These are phyloP conservation scores for Colletotrichum graminicola DNA, from an alignment of 2,329 filamentous ascomycete species.

Conservation along the genomic window DNA sequence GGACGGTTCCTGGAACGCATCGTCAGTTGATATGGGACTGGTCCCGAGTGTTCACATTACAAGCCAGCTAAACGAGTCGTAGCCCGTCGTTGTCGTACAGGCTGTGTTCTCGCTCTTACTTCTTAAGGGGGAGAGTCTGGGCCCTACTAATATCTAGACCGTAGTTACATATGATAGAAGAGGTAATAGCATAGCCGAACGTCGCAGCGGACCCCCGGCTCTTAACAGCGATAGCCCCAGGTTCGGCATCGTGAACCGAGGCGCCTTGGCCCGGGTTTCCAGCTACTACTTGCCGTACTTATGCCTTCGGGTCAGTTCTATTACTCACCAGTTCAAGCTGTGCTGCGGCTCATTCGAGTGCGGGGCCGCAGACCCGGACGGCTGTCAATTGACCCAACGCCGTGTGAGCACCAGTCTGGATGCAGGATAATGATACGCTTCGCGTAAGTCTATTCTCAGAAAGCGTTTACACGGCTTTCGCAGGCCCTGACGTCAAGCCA, in stretches of 20 bases:
- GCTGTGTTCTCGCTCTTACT: too few species aligned
- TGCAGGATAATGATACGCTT: neutral
- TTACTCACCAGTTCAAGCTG: neutral
- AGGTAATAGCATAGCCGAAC: neutral
- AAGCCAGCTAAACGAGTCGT: too few species aligned
- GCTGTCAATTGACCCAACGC: too few species aligned
- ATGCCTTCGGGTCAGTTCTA: neutral
- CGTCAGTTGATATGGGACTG: too few species aligned
- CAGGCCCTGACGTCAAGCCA: neutral
- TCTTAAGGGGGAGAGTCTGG: too few species aligned
- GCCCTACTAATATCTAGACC: too few species aligned
- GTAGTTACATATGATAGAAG: neutral
- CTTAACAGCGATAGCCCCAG: neutral
- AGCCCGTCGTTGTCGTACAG: too few species aligned
- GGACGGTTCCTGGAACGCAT: too few species aligned
- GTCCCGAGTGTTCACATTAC: too few species aligned
- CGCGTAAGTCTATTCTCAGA: slow-evolving; percentile 18
- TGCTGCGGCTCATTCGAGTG: neutral
- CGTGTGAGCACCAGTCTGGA: neutral
- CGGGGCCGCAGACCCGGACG: neutral
- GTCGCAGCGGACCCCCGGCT: too few species aligned
- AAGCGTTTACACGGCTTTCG: slow-evolving; percentile 8
- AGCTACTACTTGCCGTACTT: neutral
- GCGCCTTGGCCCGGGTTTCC: neutral
- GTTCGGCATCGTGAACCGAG: neutral